Base-by-base conservation (phyloP, 2,329 filamentous ascomycete species). In the Phoma sp. region DNA sequence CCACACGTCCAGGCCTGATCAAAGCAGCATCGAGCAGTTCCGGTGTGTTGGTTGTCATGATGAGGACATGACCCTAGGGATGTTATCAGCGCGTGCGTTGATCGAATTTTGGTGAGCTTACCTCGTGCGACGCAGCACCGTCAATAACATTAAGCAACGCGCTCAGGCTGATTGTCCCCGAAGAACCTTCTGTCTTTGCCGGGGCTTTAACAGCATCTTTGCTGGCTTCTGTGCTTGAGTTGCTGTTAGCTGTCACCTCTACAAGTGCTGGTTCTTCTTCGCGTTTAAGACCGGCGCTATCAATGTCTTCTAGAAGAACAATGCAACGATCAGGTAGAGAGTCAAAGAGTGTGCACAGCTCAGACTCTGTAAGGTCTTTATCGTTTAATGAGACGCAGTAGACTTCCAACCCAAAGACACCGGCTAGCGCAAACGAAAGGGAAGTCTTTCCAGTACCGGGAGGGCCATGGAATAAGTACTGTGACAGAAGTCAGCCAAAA, bases 111-210 rank as follows among this genome's bases (percentile, higher is more conserved):
- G 29, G 7, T 23, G 7, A 14, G 10, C 42, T 25, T 43, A 34
- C 42, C 30, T 93, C 90, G 64, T 91, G 89, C 2, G 87, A 89
- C 1, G 88, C 89, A 1, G 92, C 90, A 47, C 91, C 90, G 66
- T 96, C 91, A 34, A 95, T 91, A 53, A 89, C 88, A 73, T 96
- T 95, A 40, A 96, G 82, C 1, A 96, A 81, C 0, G 90, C 90
- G 0, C 89, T 91, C 2, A 95, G 81, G 0, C 89, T 90, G 39
- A 95, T 91, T 14, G 38, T 29, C n/a, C 37, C 32, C 4, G 30
- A 29, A 29, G 47, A 12, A 14, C 11, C 42, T 17, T 49, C 38
- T 7, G 21, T 20, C 17, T 49, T 49, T 10, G 17, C 28, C 6
- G 23, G 2, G 3, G 30, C 7, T 18, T 49, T 49, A 5, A 37